Evolutionary conservation across 2,329 filamentous ascomycete genomes (phyloP).

Genomic region (Aspergillus sp.): DNA sequence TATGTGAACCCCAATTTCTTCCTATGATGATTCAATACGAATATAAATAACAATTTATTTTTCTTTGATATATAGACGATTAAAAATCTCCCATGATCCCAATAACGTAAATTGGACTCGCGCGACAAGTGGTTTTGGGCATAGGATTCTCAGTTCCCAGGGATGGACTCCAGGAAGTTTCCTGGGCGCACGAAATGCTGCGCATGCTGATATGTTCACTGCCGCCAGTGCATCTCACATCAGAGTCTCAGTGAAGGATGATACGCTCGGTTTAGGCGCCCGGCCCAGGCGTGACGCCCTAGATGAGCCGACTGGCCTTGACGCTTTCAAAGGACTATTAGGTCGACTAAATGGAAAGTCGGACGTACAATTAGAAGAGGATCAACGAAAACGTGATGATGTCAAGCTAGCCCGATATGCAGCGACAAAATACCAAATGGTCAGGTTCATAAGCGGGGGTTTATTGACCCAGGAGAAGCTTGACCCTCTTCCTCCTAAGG

Average conservation of each 20-base stretch:
- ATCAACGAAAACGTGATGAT: constrained; percentile 60
- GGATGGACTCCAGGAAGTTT: constrained; percentile 84
- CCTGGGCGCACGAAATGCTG: constrained; percentile 67
- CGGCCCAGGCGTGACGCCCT: constrained; percentile 59
- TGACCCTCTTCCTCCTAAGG: constrained; percentile 21
- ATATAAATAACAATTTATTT: constrained; percentile 1
- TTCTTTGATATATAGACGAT: constrained; percentile 36
- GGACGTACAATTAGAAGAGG: constrained; percentile 61
- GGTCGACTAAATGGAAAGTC: constrained; percentile 84
- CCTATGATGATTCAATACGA: not conserved
- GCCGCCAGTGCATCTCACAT: constrained; percentile 78
- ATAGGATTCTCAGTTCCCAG: constrained; percentile 77
- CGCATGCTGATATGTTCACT: constrained; percentile 68
- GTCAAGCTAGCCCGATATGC: constrained; percentile 66
- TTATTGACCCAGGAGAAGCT: constrained; percentile 55
- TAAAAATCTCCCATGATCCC: constrained; percentile 79
- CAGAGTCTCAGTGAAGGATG: constrained; percentile 76
- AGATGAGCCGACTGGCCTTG: constrained; percentile 70
- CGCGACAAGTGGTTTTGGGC: constrained; percentile 74
- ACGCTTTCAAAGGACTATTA: constrained; percentile 76
- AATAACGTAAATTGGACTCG: constrained; percentile 93
- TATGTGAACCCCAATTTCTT: constrained; percentile 30
- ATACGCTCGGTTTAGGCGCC: constrained; percentile 82
- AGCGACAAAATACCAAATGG: constrained; percentile 65
- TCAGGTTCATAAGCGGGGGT: constrained; percentile 84